Evolutionary conservation across 176 grass and related monocot genomes (phyloP).

Genomic region (Areca catechu): DNA sequence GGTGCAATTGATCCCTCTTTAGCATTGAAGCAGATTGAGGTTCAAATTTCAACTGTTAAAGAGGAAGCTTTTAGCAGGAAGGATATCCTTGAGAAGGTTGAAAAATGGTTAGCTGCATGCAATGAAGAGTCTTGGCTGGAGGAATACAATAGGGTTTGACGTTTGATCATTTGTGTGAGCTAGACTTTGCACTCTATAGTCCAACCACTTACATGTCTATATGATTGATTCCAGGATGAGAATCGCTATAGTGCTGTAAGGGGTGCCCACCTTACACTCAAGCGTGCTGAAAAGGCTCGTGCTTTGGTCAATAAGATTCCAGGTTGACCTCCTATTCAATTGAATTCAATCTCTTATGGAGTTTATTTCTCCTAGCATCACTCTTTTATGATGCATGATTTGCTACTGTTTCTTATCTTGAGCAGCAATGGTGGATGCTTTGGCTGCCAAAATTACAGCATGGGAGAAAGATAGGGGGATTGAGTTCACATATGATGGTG

Average conservation of each 20-base stretch:
- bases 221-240: constrained; percentile 43
- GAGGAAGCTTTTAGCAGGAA: constrained; percentile 71
- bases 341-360: too few species aligned
- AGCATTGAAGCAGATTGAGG: constrained; percentile 57
- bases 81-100: constrained; percentile 67
- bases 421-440: constrained; percentile 58
- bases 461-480: constrained; percentile 71
- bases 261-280: constrained; percentile 65
- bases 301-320: constrained; percentile 66
- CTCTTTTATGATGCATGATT: neutral
- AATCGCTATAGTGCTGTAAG: constrained; percentile 69
- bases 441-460: constrained; percentile 50
- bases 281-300: constrained; percentile 69
- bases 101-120: constrained; percentile 55
- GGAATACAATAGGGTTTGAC: constrained; percentile 80
- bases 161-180: neutral
- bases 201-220: constrained; percentile 3
- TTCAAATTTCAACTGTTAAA: constrained; percentile 46
- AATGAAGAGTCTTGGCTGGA: constrained; percentile 92
- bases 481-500: constrained; percentile 57
- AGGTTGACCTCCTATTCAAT: constrained; percentile 21
- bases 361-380: too few species aligned
- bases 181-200: neutral
- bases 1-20: constrained; percentile 59
- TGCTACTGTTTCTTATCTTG: neutral